phyloP scores from a whole-genome alignment of 495 filamentous ascomycete genomes.

The Trichocladium uniseriatum region DNA sequence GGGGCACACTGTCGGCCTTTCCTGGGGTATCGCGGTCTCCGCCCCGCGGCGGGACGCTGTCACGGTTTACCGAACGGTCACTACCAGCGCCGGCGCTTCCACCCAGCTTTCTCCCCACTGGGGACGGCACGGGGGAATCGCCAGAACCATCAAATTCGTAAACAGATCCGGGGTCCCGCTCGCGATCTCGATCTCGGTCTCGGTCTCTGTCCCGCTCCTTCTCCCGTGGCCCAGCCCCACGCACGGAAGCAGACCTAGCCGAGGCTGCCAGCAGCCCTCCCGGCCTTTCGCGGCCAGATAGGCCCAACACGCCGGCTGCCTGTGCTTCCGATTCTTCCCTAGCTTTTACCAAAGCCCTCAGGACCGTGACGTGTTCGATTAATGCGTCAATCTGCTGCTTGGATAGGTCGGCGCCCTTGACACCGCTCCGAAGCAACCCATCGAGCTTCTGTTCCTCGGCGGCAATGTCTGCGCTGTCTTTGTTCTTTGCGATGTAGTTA shows the following conservation, averaged over 20 bases:
- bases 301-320: conserved; percentile 24
- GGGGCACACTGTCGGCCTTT: conserved; percentile 38
- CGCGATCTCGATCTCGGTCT: conserved; percentile 25
- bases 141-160: conserved; percentile 61
- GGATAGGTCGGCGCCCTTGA: conserved; percentile 32
- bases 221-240: conserved; percentile 21
- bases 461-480: conserved; percentile 19
- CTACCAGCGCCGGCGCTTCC: conserved; percentile 50
- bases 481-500: conserved; percentile 35
- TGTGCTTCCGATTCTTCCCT: conserved; percentile 53
- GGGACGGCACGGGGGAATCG: conserved; percentile 62
- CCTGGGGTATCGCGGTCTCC: conserved; percentile 36
- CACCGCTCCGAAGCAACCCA: conserved; percentile 31
- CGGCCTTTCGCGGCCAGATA: conserved; percentile 20
- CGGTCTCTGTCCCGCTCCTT: conserved; percentile 20
- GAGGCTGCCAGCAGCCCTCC: conserved; percentile 19
- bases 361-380: conserved; percentile 38
- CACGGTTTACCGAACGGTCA: conserved; percentile 26
- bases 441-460: conserved; percentile 36
- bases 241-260: conserved; percentile 19
- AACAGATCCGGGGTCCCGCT: conserved; percentile 45
- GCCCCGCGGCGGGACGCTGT: conserved; percentile 37
- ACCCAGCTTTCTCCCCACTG: conserved; percentile 39
- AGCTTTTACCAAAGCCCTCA: conserved; percentile 39
- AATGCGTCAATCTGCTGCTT: conserved; percentile 29